phyloP scores from a whole-genome alignment of 2,329 filamentous ascomycete genomes.

The Colletotrichum incanum region DNA sequence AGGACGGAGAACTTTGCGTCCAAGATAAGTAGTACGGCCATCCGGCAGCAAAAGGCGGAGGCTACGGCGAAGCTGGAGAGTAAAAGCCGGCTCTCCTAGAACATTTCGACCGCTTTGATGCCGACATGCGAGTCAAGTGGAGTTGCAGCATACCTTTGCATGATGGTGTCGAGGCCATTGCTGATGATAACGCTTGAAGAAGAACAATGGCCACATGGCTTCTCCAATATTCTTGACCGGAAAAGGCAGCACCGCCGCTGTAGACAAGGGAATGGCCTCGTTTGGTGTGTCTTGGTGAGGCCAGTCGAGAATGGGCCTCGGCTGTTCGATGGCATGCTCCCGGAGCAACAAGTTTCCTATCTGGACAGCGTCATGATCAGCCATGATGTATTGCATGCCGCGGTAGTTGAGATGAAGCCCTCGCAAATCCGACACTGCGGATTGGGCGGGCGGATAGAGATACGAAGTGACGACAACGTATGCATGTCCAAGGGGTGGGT shows the following conservation, averaged over 20 bases:
- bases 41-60: slow-evolving; percentile 68
- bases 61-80: slow-evolving; percentile 12
- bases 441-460: not conserved
- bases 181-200: not conserved
- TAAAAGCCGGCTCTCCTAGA: slow-evolving; percentile 15
- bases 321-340: not conserved
- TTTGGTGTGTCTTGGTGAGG: not conserved
- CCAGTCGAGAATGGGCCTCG: not conserved
- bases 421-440: not conserved
- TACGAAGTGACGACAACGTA: not conserved
- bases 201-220: not conserved
- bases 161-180: not conserved
- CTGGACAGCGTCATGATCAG: too few species aligned
- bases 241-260: not conserved
- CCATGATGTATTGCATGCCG: not conserved
- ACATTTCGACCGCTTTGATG: not conserved
- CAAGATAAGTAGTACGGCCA: slow-evolving; percentile 94
- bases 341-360: too few species aligned
- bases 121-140: not conserved
- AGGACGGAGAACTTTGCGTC: slow-evolving; percentile 76
- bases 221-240: not conserved
- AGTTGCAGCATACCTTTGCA: not conserved
- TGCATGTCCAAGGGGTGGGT: too few species aligned
- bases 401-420: slow-evolving; percentile 16
- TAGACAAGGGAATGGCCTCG: not conserved